Percentiles rank a stretch among this genome's conserved stretches.
phyloP scores from a whole-genome alignment of 2,329 filamentous ascomycete species.

The Trichoderma cornu-damae region DNA sequence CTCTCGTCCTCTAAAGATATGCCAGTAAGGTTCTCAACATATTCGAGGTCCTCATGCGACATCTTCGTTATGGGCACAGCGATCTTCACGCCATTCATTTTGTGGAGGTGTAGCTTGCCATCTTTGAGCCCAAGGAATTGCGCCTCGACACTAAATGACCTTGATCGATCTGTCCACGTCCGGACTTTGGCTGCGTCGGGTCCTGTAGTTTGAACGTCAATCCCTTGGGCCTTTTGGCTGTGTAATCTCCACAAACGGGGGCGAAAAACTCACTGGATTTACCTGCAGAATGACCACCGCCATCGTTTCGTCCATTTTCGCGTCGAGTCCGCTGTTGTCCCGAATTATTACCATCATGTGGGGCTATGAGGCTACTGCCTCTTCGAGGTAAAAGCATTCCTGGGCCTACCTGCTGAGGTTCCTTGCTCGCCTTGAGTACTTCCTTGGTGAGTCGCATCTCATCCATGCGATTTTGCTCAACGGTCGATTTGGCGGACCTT shows the following conservation, averaged over 20 bases:
- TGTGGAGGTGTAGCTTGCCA: constrained; percentile 96
- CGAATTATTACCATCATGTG: constrained; percentile 61
- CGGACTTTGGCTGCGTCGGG: constrained; percentile 78
- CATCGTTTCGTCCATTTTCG: constrained; percentile 59
- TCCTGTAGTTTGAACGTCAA: constrained; percentile 46
- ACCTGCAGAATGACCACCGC: constrained; percentile 47
- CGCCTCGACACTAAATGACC: constrained; percentile 94
- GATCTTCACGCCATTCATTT: constrained; percentile 97
- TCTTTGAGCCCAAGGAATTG: constrained; percentile 93
- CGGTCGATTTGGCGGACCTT: constrained; percentile 53
- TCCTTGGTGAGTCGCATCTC: constrained; percentile 81
- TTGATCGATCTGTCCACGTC: constrained; percentile 91
- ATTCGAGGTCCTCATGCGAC: constrained; percentile 91
- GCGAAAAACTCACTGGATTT: constrained; percentile 63
- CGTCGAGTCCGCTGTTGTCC: constrained; percentile 65
- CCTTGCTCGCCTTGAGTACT: constrained; percentile 61
- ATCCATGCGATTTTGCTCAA: constrained; percentile 73
- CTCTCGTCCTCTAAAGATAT: constrained; percentile 91
- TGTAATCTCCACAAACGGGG: not conserved
- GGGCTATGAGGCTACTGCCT: constrained; percentile 69
- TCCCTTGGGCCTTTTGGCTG: too few relatives aligned
- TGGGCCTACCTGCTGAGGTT: constrained; percentile 63
- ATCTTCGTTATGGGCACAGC: constrained; percentile 93
- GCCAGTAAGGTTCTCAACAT: constrained; percentile 83
- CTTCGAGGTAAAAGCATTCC: constrained; percentile 70